Evolutionary conservation across 2,329 filamentous ascomycete species (phyloP).

Genomic region (Pezicula radicicola): DNA sequence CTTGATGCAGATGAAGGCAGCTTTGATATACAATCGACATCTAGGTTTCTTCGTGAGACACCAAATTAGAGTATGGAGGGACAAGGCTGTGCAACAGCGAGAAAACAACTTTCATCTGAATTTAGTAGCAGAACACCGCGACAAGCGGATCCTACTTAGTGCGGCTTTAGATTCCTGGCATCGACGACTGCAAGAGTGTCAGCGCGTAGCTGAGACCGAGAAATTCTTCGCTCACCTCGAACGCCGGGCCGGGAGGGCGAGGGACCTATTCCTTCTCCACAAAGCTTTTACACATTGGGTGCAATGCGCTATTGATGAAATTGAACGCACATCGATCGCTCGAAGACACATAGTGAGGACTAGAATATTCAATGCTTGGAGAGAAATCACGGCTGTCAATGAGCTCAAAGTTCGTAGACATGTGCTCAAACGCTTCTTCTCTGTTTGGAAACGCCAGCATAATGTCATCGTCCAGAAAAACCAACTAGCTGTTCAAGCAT

Average conservation of each 20-base stretch:
- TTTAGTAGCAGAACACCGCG: constrained; percentile 42
- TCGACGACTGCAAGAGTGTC: constrained; percentile 26
- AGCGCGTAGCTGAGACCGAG: constrained; percentile 36
- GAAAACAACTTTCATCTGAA: constrained; percentile 36
- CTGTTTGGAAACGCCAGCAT: constrained; percentile 37
- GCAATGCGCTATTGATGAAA: constrained; percentile 59
- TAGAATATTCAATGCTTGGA: constrained; percentile 68
- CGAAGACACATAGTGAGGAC: constrained; percentile 68
- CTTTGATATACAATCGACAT: constrained; percentile 20
- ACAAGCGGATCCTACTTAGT: constrained; percentile 47
- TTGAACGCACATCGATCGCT: constrained; percentile 64
- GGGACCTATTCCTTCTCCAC: constrained; percentile 61
- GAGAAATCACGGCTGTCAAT: constrained; percentile 50
- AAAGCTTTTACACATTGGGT: constrained; percentile 70
- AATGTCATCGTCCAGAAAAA: constrained; percentile 17
- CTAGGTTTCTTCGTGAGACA: constrained; percentile 10
- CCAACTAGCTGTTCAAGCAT: constrained; percentile 25
- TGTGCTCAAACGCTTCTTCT: constrained; percentile 50
- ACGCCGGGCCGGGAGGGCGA: constrained; percentile 57
- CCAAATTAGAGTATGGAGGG: constrained; percentile 21
- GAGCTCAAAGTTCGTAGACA: constrained; percentile 46
- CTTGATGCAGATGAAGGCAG: constrained; percentile 19
- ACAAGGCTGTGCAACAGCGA: constrained; percentile 25
- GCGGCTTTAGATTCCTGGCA: constrained; percentile 51
- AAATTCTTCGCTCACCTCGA: constrained; percentile 54